Percentiles rank a stretch among this genome's conserved stretches.
Evolutionary conservation across 164 flowering plant genomes (phyloP).

Genomic region (Magnolia kwangsiensis): DNA sequence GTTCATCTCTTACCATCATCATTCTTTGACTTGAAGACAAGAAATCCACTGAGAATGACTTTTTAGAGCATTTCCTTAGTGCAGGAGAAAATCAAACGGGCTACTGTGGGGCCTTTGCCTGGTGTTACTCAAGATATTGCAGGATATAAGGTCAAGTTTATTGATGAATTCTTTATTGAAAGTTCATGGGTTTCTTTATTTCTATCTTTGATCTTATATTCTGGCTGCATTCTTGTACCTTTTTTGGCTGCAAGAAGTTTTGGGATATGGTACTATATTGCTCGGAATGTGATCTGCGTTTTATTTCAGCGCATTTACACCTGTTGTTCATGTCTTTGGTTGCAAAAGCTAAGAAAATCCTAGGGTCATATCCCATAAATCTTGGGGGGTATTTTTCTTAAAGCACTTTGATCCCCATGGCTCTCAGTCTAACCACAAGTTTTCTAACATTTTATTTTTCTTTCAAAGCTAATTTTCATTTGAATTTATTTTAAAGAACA

Average conservation of each 20-base stretch:
- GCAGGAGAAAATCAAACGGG: conserved; percentile 83
- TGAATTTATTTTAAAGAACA: too few species aligned
- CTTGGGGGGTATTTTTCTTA: too few species aligned
- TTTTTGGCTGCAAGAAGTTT: background rate
- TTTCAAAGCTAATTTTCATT: too few species aligned
- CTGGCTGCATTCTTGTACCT: background rate
- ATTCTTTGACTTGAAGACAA: background rate
- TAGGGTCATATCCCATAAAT: too few species aligned
- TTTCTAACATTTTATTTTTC: too few species aligned
- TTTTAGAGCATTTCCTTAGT: conserved; percentile 41
- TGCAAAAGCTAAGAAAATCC: too few species aligned
- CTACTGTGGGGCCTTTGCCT: conserved; percentile 92
- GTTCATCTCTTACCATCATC: background rate
- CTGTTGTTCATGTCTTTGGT: too few species aligned
- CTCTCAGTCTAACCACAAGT: too few species aligned
- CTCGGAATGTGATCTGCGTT: background rate
- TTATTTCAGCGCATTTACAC: background rate
- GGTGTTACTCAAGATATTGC: conserved; percentile 99
- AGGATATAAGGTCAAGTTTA: conserved; percentile 70
- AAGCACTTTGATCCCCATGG: too few species aligned
- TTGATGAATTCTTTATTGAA: background rate
- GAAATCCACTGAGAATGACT: conserved; percentile 9
- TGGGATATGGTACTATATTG: background rate
- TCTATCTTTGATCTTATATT: background rate
- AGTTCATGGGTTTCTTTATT: background rate